Conservation (phyloP, 192 early-diverging fungal species). For the Rhizophagus clarus region DNA sequence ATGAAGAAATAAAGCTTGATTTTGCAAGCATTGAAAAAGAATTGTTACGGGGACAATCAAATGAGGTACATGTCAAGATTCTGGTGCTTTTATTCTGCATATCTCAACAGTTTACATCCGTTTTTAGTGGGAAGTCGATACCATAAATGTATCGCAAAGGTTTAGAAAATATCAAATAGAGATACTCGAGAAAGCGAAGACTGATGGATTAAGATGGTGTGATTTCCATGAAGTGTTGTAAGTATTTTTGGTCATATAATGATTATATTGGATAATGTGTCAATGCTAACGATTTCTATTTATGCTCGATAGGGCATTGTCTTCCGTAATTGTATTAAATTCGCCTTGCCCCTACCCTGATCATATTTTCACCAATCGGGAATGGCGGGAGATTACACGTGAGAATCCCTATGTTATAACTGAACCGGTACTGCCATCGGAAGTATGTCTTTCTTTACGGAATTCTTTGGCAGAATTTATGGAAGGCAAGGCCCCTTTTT, state of each 20-base stretch:
- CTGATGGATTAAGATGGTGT: slow-evolving; percentile 21
- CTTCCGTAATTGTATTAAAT: background rate
- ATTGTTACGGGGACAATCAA: slow-evolving; percentile 16
- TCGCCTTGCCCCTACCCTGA: slow-evolving; percentile 8
- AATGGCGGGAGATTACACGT: background rate
- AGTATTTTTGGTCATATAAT: slow-evolving; percentile 21
- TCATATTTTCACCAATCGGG: background rate
- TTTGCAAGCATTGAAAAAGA: slow-evolving; percentile 24
- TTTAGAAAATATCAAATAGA: slow-evolving; percentile 34
- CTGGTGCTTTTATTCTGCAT: slow-evolving; percentile 27
- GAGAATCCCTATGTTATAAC: slow-evolving; percentile 9
- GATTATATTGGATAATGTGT: background rate
- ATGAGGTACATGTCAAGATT: slow-evolving; percentile 32
- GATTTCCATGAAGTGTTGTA: slow-evolving; percentile 31
- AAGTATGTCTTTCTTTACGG: background rate
- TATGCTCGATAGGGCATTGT: background rate
- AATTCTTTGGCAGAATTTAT: background rate
- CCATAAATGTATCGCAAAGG: slow-evolving; percentile 27
- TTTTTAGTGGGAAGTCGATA: slow-evolving; percentile 32
- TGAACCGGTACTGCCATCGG: background rate
- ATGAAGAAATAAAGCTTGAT: slow-evolving; percentile 32
- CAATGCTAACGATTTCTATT: background rate
- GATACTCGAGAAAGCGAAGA: slow-evolving; percentile 30
- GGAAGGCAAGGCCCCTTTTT: background rate
- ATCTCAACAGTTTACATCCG: slow-evolving; percentile 5